A percentile compares a stretch with the other conserved stretches of the same genome.
These are phyloP conservation scores for Candida easanensis DNA, from an alignment of 805 yeast genomes.

Conservation along the genomic window DNA sequence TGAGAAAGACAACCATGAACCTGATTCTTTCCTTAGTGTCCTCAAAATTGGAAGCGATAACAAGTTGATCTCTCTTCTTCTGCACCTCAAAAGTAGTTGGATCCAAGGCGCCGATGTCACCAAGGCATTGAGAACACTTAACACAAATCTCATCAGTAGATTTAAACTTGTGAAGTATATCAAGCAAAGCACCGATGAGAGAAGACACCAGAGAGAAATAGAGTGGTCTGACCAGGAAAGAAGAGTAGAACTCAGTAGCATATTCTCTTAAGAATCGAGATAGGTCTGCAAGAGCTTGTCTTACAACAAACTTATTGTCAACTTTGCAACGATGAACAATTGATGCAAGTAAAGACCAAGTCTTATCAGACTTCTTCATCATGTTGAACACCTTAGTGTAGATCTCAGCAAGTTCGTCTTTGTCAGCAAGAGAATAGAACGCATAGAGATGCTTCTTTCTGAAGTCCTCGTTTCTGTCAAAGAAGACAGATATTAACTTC, in stretches of 20 bases:
- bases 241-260: constrained; percentile 47
- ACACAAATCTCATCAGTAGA: constrained; percentile 48
- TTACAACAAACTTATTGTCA: constrained; percentile 67
- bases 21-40: constrained; percentile 58
- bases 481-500: constrained; percentile 41
- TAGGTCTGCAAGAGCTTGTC: constrained; percentile 68
- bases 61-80: constrained; percentile 38
- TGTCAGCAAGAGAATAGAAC: constrained; percentile 50
- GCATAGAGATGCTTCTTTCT: constrained; percentile 46
- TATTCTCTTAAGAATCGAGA: constrained; percentile 48
- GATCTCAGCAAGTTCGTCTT: constrained; percentile 35
- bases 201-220: constrained; percentile 37
- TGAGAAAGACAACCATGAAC: constrained; percentile 64
- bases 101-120: constrained; percentile 77
- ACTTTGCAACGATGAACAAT: constrained; percentile 54
- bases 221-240: constrained; percentile 36
- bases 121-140: constrained; percentile 65
- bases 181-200: constrained; percentile 51
- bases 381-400: constrained; percentile 28
- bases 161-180: constrained; percentile 55
- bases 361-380: constrained; percentile 33
- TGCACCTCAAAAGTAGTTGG: constrained; percentile 49
- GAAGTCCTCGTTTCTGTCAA: constrained; percentile 33
- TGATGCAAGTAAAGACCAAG: constrained; percentile 42
- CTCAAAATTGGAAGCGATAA: constrained; percentile 60